Conservation (phyloP, 129 eudicot species). For the Flaveria brownii region DNA sequence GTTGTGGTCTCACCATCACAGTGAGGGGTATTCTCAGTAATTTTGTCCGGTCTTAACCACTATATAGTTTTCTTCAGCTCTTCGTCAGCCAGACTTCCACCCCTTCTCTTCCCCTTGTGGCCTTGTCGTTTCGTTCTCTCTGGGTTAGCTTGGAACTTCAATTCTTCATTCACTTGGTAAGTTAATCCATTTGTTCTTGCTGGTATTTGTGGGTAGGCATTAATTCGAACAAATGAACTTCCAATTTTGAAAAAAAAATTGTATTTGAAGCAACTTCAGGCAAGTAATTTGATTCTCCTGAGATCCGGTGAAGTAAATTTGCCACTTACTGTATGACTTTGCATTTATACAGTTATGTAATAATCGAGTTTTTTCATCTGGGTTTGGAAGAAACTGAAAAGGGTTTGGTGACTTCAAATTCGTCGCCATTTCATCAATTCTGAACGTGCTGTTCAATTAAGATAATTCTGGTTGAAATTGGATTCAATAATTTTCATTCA, state of each 20-base stretch:
- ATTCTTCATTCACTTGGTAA: slow-evolving; percentile 28
- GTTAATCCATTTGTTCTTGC: slow-evolving; percentile 7
- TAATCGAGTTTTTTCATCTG: neutral
- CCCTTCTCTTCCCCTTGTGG: slow-evolving; percentile 18
- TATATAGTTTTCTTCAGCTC: neutral
- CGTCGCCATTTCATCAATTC: slow-evolving; percentile 1
- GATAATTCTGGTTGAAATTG: neutral
- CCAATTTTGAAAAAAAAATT: neutral
- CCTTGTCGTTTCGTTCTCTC: slow-evolving; percentile 12
- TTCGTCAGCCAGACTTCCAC: slow-evolving; percentile 5
- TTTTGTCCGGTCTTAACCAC: neutral
- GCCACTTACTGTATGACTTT: neutral
- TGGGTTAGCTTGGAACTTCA: slow-evolving; percentile 4
- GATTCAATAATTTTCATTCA: slow-evolving; percentile 8
- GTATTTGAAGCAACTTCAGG: neutral
- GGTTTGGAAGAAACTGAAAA: slow-evolving; percentile 18
- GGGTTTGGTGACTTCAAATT: neutral
- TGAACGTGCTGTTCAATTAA: neutral
- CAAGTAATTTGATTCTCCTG: slow-evolving; percentile 19
- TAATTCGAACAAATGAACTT: slow-evolving; percentile 3
- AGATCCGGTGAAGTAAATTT: slow-evolving; percentile 22
- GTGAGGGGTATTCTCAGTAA: slow-evolving; percentile 19
- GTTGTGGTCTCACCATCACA: neutral
- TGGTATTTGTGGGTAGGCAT: neutral
- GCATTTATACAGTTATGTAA: neutral